Evolutionary conservation across 2,329 filamentous ascomycete species (phyloP), one percentile per base, ranked within the genome.

Genomic region (Conoideocrella luteorostrata): DNA sequence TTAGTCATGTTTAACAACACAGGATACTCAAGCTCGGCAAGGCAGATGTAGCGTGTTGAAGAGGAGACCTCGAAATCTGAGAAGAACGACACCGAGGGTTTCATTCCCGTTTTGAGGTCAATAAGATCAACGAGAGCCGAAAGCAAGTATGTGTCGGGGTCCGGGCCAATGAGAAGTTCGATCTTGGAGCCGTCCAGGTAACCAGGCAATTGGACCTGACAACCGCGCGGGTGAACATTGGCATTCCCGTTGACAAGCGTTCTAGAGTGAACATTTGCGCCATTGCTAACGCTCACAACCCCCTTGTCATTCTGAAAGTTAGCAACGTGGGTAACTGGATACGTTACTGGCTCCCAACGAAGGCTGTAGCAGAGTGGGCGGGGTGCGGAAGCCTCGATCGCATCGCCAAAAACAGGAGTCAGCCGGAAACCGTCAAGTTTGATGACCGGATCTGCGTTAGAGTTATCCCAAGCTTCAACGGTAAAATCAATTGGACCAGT

Each of bases 21-120:
- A 0, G 71, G 65, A 20, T 57, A 56, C 37, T 74, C 62, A 6
- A 75, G 59, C 50, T 75, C 71, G 7, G 60, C 57, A 10, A 75
- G 50, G 47, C 68, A 65, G 37, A 75, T 63, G 46, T 63, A 65
- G 5, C 46, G 48, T 7, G 47, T 50, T 5, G 47, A 17, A 4
- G 51, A 45, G 3, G 49, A 36, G 44, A 46, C 18, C 24, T 50
- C 2, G 47, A 42, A 11, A 57, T 49, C 4, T 50, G 29, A 15
- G 44, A 46, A 43, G 3, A n/a, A 21, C 6, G 23, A 28, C 4
- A 58, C 32, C 0, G 26, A 37, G 1, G 58, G 54, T 28, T 47
- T 49, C 2, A 42, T 44, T 12, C 56, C 57, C 0, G 56, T 58
- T 3, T 50, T 36, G 20, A 43, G 22, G 15, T 43, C 41, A 20